A percentile compares a stretch with the other conserved stretches of the same genome.
These are phyloP conservation scores for Sporisorium reilianum DNA, from an alignment of 1,284 basidiomycete genomes.

Conservation along the genomic window DNA sequence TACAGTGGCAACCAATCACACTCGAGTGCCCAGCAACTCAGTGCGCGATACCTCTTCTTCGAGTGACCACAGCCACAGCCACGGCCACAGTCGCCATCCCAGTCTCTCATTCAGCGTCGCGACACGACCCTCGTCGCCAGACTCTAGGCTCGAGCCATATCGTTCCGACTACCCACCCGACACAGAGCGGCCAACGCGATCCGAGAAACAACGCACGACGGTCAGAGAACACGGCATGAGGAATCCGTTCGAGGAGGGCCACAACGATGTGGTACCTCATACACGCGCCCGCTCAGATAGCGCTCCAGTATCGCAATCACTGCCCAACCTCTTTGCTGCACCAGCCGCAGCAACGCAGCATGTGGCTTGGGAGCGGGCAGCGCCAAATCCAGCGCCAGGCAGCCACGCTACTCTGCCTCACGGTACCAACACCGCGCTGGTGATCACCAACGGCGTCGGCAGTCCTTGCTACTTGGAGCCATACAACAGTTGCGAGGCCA, in stretches of 20 bases:
- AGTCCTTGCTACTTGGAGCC: constrained; percentile 27
- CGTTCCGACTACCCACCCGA: background rate
- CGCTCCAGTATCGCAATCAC: background rate
- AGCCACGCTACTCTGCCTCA: background rate
- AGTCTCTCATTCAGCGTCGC: constrained; percentile 15
- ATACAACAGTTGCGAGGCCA: constrained; percentile 30
- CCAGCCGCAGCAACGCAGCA: background rate
- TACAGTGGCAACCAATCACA: background rate
- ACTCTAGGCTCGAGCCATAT: background rate
- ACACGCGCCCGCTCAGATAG: background rate
- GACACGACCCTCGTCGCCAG: constrained; percentile 8
- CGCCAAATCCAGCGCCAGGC: background rate
- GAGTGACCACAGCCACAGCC: background rate
- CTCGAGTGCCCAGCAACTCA: constrained; percentile 9
- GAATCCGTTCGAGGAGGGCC: background rate
- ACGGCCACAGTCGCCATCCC: constrained; percentile 7
- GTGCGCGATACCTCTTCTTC: background rate
- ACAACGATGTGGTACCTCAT: background rate
- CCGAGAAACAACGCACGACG: background rate
- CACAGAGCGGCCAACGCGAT: background rate
- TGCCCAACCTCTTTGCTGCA: background rate
- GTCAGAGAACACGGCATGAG: background rate
- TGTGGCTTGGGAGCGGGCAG: background rate
- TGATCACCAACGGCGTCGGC: constrained; percentile 8
- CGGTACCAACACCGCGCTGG: background rate